These are phyloP conservation scores for Phialemoniopsis sp. DNA, from an alignment of 2,329 filamentous ascomycete species.

Conservation along the genomic window DNA sequence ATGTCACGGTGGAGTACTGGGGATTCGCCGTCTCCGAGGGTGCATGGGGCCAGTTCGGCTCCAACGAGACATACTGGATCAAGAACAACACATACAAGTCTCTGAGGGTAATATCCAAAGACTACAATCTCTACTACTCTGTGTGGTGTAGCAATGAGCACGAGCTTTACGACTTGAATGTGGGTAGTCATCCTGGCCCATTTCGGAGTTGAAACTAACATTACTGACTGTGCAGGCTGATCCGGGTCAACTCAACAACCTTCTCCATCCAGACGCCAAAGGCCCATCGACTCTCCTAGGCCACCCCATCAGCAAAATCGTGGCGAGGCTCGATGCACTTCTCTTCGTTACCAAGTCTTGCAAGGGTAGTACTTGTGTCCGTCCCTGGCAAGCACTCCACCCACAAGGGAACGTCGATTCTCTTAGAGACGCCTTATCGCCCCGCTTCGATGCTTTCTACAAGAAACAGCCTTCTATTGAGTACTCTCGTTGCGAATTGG, in stretches of 20 bases:
- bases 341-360: slow-evolving; percentile 60
- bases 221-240: slow-evolving; percentile 32
- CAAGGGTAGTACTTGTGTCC: slow-evolving; percentile 44
- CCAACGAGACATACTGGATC: not conserved
- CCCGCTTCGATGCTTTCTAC: slow-evolving; percentile 49
- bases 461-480: slow-evolving; percentile 42
- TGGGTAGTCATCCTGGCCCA: slow-evolving; percentile 17
- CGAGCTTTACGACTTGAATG: slow-evolving; percentile 61
- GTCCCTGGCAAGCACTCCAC: slow-evolving; percentile 55
- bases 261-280: slow-evolving; percentile 16
- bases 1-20: slow-evolving; percentile 57
- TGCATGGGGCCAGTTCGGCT: slow-evolving; percentile 1
- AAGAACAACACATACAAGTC: slow-evolving; percentile 58
- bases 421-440: slow-evolving; percentile 44
- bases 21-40: slow-evolving; percentile 36
- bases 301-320: slow-evolving; percentile 29
- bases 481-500: slow-evolving; percentile 49
- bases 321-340: slow-evolving; percentile 51
- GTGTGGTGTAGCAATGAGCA: slow-evolving; percentile 67
- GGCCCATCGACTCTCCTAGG: slow-evolving; percentile 21
- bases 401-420: slow-evolving; percentile 45
- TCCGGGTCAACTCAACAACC: slow-evolving; percentile 46
- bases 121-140: slow-evolving; percentile 60
- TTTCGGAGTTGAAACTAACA: not conserved
- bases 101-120: slow-evolving; percentile 45